phyloP scores from a whole-genome alignment of 495 filamentous ascomycete species.

The Talaromyces ruber region DNA sequence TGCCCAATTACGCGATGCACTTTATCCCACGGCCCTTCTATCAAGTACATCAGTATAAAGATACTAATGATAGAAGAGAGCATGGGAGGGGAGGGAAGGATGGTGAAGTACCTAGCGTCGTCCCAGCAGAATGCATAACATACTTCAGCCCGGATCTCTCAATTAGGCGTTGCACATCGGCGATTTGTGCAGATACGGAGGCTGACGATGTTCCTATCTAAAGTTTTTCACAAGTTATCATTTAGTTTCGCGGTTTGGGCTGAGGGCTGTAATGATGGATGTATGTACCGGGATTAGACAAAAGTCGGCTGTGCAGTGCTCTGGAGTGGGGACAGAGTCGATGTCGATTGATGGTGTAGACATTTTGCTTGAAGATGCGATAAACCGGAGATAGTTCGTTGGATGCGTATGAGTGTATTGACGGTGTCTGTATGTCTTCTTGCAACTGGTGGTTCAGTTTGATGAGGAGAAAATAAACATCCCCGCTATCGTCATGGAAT shows the following conservation, averaged over 20 bases:
- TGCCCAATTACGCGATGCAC: constrained; percentile 87
- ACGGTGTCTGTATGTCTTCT: background rate
- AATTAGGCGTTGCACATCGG: constrained; percentile 81
- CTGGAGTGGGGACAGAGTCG: constrained; percentile 49
- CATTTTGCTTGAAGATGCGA: background rate
- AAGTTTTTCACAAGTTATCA: background rate
- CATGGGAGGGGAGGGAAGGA: background rate
- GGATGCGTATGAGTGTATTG: background rate
- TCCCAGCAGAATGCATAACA: constrained; percentile 86
- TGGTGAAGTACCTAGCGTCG: constrained; percentile 69
- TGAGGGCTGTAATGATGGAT: background rate
- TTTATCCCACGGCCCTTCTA: constrained; percentile 86
- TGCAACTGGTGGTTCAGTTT: background rate
- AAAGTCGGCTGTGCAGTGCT: constrained; percentile 67
- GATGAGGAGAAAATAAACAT: background rate
- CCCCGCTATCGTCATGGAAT: background rate
- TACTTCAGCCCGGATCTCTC: constrained; percentile 69
- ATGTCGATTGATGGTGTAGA: constrained; percentile 7
- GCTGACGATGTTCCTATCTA: constrained; percentile 74
- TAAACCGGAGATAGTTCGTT: background rate
- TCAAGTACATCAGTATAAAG: background rate
- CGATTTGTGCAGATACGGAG: constrained; percentile 81
- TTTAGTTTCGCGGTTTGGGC: background rate
- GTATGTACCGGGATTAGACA: constrained; percentile 64
- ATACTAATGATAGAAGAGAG: background rate